phyloP scores from a whole-genome alignment of 345 rosid species.

The Eucalyptus decipiens region DNA sequence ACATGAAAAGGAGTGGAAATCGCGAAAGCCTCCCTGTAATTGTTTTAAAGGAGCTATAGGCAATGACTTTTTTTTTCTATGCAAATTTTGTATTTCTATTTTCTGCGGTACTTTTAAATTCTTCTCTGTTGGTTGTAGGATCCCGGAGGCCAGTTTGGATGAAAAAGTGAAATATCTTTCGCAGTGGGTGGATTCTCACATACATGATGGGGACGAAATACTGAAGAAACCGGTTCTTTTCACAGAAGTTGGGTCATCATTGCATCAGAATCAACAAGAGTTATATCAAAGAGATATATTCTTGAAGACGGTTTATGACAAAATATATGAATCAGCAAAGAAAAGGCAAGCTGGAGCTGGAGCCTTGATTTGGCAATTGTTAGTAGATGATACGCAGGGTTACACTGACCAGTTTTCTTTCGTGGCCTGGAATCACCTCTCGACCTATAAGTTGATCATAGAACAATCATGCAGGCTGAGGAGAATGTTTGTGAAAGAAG shows the following conservation, averaged over 20 bases:
- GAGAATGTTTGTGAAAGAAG: not conserved
- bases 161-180: constrained; percentile 18
- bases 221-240: constrained; percentile 26
- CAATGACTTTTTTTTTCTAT: not conserved
- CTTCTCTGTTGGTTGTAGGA: not conserved
- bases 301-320: constrained; percentile 10
- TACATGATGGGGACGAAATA: constrained; percentile 10
- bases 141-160: constrained; percentile 9
- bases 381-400: constrained; percentile 12
- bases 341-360: constrained; percentile 22
- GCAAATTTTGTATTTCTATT: not conserved
- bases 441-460: constrained; percentile 16
- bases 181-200: constrained; percentile 20
- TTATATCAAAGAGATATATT: constrained; percentile 1
- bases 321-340: constrained; percentile 18
- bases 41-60: not conserved
- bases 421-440: constrained; percentile 17
- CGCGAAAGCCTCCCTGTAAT: not conserved
- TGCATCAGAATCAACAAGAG: not conserved
- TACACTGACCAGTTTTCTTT: constrained; percentile 17
- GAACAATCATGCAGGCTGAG: constrained; percentile 20
- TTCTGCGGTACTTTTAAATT: not conserved
- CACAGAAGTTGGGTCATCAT: constrained; percentile 23
- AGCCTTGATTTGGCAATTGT: constrained; percentile 26
- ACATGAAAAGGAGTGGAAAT: not conserved